These are phyloP conservation scores for Clitopilus hobsonii DNA, from an alignment of 768 basidiomycete genomes.

Conservation along the genomic window DNA sequence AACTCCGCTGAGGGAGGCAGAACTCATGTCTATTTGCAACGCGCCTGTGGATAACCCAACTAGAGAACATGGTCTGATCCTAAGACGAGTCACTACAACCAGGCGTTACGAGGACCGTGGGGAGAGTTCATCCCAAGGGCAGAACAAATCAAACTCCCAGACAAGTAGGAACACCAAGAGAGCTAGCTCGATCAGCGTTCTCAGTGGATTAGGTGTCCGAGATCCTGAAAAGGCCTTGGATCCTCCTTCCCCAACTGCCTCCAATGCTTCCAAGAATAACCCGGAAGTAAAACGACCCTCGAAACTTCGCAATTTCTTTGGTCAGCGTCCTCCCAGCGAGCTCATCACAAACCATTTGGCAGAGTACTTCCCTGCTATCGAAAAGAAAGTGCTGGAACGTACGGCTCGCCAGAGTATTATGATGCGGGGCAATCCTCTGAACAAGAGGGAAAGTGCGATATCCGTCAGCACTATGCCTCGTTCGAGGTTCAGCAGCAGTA, in stretches of 20 bases:
- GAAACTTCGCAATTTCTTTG: slow-evolving; percentile 93
- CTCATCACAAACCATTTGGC: slow-evolving; percentile 92
- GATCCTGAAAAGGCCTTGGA: slow-evolving; percentile 68
- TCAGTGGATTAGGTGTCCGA: slow-evolving; percentile 89
- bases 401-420: slow-evolving; percentile 90
- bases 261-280: slow-evolving; percentile 22
- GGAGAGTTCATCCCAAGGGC: slow-evolving; percentile 27
- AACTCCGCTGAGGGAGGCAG: slow-evolving; percentile 73
- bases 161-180: slow-evolving; percentile 68
- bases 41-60: slow-evolving; percentile 72
- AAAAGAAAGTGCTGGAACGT: slow-evolving; percentile 86
- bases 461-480: slow-evolving; percentile 42
- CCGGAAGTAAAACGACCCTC: slow-evolving; percentile 47
- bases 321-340: slow-evolving; percentile 95
- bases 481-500: slow-evolving; percentile 63
- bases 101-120: slow-evolving; percentile 41
- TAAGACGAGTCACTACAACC: slow-evolving; percentile 50
- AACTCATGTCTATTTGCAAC: slow-evolving; percentile 80
- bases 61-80: slow-evolving; percentile 73
- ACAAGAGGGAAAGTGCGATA: slow-evolving; percentile 41
- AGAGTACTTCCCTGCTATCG: slow-evolving; percentile 93
- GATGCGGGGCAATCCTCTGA: slow-evolving; percentile 37
- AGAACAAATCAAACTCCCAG: slow-evolving; percentile 18
- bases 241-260: slow-evolving; percentile 48
- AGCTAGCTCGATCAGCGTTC: slow-evolving; percentile 90